phyloP scores from a whole-genome alignment of 1,139 yeast species.

The Yamadazyma dushanensis region DNA sequence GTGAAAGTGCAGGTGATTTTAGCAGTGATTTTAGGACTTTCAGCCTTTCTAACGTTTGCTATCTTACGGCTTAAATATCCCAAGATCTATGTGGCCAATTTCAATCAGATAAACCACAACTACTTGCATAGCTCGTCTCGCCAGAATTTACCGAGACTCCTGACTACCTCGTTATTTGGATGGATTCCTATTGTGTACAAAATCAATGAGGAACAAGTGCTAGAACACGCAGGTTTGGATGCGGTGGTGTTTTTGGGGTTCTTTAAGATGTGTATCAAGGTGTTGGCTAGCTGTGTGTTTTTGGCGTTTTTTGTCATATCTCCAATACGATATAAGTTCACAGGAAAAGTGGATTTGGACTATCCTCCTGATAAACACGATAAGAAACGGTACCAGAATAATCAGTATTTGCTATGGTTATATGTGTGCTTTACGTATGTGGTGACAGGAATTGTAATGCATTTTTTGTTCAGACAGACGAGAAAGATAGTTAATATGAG shows the following conservation, averaged over 20 bases:
- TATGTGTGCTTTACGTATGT: slow-evolving; percentile 45
- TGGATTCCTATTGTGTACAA: slow-evolving; percentile 72
- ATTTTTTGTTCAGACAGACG: slow-evolving; percentile 37
- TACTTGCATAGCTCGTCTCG: slow-evolving; percentile 45
- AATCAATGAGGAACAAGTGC: slow-evolving; percentile 71
- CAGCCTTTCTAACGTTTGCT: slow-evolving; percentile 66
- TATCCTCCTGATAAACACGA: slow-evolving; percentile 47
- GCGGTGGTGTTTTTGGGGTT: slow-evolving; percentile 85
- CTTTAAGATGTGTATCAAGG: slow-evolving; percentile 73
- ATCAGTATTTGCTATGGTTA: slow-evolving; percentile 36
- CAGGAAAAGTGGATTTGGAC: slow-evolving; percentile 64
- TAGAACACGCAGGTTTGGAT: slow-evolving; percentile 90
- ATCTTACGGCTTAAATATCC: slow-evolving; percentile 66
- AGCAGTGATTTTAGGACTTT: slow-evolving; percentile 61
- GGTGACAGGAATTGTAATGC: slow-evolving; percentile 37
- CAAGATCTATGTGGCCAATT: slow-evolving; percentile 63
- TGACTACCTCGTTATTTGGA: slow-evolving; percentile 57
- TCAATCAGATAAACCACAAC: slow-evolving; percentile 43
- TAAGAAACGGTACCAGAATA: slow-evolving; percentile 11
- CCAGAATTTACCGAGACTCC: slow-evolving; percentile 38
- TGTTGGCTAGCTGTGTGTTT: slow-evolving; percentile 55
- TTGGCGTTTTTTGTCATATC: slow-evolving; percentile 68
- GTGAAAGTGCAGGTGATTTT: slow-evolving; percentile 57
- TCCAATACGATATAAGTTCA: slow-evolving; percentile 69
- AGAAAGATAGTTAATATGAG: slow-evolving; percentile 38